phyloP scores from a whole-genome alignment of 352 stramenopile genomes.

The Phytophthora quininea region DNA sequence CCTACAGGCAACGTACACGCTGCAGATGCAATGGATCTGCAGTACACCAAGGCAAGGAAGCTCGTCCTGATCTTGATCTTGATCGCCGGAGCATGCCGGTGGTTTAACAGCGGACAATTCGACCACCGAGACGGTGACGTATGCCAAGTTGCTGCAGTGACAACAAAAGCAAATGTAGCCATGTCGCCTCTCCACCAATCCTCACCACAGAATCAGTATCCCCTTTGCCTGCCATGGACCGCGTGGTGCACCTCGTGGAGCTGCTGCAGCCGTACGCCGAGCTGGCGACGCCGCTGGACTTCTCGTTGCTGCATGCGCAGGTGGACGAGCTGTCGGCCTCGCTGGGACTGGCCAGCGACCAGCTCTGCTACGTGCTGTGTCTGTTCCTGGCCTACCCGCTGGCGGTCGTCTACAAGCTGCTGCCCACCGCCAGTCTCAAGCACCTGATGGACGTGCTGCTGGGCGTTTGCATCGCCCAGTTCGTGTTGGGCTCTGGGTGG shows the following conservation, averaged over 20 bases:
- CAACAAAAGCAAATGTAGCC: too few species aligned
- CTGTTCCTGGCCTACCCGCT: constrained; percentile 95
- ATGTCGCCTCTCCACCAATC: too few species aligned
- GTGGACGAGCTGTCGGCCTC: constrained; percentile 46
- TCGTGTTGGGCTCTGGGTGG: constrained; percentile 93
- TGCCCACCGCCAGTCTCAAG: constrained; percentile 87
- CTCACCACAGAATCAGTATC: too few species aligned
- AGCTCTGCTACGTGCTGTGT: constrained; percentile 88
- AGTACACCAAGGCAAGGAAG: too few species aligned
- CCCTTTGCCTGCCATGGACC: constrained; percentile 33
- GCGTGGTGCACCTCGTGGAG: constrained; percentile 44
- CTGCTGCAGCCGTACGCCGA: constrained; percentile 56
- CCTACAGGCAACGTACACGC: too few species aligned
- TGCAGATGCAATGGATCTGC: too few species aligned
- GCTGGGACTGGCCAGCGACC: constrained; percentile 57
- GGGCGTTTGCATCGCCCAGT: constrained; percentile 94
- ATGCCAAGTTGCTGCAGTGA: too few species aligned
- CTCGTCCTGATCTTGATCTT: too few species aligned
- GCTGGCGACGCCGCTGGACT: constrained; percentile 61
- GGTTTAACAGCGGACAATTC: too few species aligned
- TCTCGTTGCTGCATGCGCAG: constrained; percentile 50
- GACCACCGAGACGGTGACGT: too few species aligned
- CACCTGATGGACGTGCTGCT: constrained; percentile 93
- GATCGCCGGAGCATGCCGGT: too few species aligned
- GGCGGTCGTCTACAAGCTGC: constrained; percentile 86